Conservation (phyloP, 2,329 filamentous ascomycete genomes). For the Sphaerostilbella broomeana region DNA sequence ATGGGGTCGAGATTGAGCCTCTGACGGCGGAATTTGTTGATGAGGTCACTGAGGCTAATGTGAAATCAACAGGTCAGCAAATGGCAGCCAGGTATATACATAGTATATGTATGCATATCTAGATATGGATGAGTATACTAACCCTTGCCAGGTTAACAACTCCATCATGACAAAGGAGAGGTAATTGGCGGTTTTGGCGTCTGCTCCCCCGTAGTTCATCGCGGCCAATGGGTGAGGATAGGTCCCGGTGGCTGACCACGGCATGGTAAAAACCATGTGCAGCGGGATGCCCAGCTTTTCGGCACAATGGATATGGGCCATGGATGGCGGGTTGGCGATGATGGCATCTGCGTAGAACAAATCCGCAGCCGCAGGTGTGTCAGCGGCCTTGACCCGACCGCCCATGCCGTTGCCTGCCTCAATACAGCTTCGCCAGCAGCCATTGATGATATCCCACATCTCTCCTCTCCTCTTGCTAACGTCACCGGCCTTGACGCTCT, state of each 20-base stretch:
- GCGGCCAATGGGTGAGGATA: constrained; percentile 65
- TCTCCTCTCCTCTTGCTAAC: constrained; percentile 28
- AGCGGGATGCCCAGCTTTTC: constrained; percentile 42
- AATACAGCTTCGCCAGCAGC: constrained; percentile 32
- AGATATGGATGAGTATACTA: neutral
- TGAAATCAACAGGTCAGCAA: constrained; percentile 51
- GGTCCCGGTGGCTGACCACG: constrained; percentile 36
- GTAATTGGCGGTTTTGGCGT: constrained; percentile 56
- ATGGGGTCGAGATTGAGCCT: constrained; percentile 58
- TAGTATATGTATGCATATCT: too few species aligned
- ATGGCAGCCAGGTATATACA: neutral
- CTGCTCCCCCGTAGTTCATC: constrained; percentile 49
- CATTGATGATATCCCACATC: constrained; percentile 33
- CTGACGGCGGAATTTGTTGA: constrained; percentile 61
- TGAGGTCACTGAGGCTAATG: constrained; percentile 61
- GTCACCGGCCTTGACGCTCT: constrained; percentile 31
- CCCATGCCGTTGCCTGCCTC: constrained; percentile 30
- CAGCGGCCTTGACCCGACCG: constrained; percentile 21
- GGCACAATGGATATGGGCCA: constrained; percentile 47
- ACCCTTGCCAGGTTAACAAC: constrained; percentile 14
- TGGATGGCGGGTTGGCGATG: constrained; percentile 47
- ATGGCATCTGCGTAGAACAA: constrained; percentile 49
- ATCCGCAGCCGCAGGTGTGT: constrained; percentile 20
- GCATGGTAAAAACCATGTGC: constrained; percentile 44
- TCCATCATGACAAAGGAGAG: constrained; percentile 44